Conservation (phyloP, 2,329 filamentous ascomycete species). For the Magnaporthiopsis poae region DNA sequence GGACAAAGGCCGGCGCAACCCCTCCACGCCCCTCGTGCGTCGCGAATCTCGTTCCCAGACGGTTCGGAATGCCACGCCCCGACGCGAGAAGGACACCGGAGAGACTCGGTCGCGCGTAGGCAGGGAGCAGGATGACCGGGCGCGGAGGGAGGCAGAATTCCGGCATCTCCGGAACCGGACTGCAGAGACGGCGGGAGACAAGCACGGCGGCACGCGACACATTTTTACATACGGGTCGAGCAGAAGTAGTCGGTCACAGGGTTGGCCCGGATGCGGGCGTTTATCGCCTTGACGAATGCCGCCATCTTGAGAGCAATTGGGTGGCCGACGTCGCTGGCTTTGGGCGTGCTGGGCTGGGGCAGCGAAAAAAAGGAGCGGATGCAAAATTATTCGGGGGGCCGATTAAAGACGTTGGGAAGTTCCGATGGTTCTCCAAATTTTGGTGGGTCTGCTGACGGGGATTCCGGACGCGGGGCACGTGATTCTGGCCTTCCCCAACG, state of each 20-base stretch:
- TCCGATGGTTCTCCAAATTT: conserved; percentile 7
- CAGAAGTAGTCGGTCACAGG: conserved; percentile 71
- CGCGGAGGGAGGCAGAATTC: background rate
- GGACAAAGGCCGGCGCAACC: background rate
- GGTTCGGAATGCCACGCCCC: background rate
- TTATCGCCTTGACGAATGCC: conserved; percentile 67
- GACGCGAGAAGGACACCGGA: background rate
- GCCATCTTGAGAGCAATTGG: conserved; percentile 49
- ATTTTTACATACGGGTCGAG: conserved; percentile 67
- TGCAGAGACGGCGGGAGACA: background rate
- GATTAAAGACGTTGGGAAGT: conserved; percentile 3
- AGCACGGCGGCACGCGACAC: background rate
- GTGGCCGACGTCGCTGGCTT: conserved; percentile 5
- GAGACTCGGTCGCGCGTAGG: background rate
- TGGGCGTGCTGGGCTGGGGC: background rate
- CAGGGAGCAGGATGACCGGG: background rate
- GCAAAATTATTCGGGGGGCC: background rate
- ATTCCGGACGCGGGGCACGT: background rate
- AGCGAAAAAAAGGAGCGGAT: background rate
- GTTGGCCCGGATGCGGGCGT: conserved; percentile 77
- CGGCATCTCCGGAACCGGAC: background rate
- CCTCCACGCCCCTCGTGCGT: background rate
- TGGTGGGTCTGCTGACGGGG: background rate
- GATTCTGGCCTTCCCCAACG: background rate
- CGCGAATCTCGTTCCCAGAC: background rate